Base-by-base conservation (phyloP, 2,329 filamentous ascomycete species). In the Escovopsis weberi region DNA sequence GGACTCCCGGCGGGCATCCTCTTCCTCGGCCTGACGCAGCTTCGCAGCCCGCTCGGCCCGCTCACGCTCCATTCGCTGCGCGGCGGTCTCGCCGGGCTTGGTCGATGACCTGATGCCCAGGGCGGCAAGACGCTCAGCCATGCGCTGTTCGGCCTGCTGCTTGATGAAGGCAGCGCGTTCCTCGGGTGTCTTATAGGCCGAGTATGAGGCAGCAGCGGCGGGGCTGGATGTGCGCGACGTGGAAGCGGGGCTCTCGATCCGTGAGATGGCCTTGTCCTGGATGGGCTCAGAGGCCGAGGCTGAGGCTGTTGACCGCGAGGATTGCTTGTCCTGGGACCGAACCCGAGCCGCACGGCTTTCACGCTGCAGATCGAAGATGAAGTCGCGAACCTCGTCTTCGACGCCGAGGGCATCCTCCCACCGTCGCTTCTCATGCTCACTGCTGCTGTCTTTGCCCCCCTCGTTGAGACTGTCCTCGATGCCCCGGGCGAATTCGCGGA, bases 381-480 rank as follows among this genome's bases (percentile, higher is more conserved):
- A 96, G 56, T 98, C 91, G 55, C 87, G 85, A 47, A 96, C 83
- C 55, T 94, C 87, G 55, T 98, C 89, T 58, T 98, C 91, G 26
- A 98, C 91, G 26, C 91, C 91, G 33, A 98, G 72, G 9, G 79
- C 91, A 62, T 98, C 91, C 53, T 98, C 87, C 91, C 91, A 98
- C 47, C 91, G 78, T 47, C 91, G 79, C 54, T 78, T 80, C 66
- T 98, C 91, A 58, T 95, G 88, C 61, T 95, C 86, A 48, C 80
- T 85, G 3, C 80, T 77, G 34, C 79, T 80, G 52, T 80, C 83
- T 47, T 82, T 76, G 36, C 70, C 75, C 36, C 81, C 84, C 44
- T 94, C 85, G 57, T 91, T 91, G 26, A 98, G 74, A 54, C 70
- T 87, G 51, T 91, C 82, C 58, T 96, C 88, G 40, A 98, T 77